Base-by-base conservation (phyloP, 148 eudicot species). In the Chenopodium suecicum region DNA sequence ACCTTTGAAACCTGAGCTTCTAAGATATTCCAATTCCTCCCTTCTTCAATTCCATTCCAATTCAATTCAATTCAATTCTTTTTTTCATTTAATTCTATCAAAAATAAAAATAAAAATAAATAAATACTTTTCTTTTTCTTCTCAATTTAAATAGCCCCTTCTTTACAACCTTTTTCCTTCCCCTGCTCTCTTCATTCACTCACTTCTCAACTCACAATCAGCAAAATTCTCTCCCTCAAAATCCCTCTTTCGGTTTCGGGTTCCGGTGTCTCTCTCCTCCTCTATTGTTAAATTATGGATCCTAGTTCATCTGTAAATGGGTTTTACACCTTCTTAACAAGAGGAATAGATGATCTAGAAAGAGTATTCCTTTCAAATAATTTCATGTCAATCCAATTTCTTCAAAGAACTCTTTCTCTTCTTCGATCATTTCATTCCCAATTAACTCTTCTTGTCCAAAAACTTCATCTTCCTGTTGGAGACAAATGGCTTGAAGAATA, bases 1-100 rank as follows among this genome's bases (percentile, higher is more conserved):
- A 76, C 90, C 94, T 88, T 88, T 81, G 91, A 93, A 92, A 87
- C 97, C 91, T 88, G 91, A 89, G 89, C 94, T 90, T 89, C 94
- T 83, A 91, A 90, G 89, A 89, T 82, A 91, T 85, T 83, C 86
- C 68, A 13, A 14, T 22, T 75, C 14, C 66, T 76, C 37, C 48
- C 8, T 19, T 54, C 79, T 79, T 52, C 27, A 41, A 41, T 41
- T 41, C 7, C 44, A 41, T 41, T 41, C 44, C 44, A 41, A 5
- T 41, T 0, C 41, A 37, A 37, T 37, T 37, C 41, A 37, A 37
- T 37, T 37, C 44, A 37, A 37, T 50, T 25, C 47, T 46, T 46
- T 46, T 44, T 46, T n/a, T 46, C 10, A 32, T 34, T 11, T 29
- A 25, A 4, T 9, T 6, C 11, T 7, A 67, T 67, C 4, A 23